Conservation (phyloP, 352 stramenopile genomes). For the Phytophthora foliorum region DNA sequence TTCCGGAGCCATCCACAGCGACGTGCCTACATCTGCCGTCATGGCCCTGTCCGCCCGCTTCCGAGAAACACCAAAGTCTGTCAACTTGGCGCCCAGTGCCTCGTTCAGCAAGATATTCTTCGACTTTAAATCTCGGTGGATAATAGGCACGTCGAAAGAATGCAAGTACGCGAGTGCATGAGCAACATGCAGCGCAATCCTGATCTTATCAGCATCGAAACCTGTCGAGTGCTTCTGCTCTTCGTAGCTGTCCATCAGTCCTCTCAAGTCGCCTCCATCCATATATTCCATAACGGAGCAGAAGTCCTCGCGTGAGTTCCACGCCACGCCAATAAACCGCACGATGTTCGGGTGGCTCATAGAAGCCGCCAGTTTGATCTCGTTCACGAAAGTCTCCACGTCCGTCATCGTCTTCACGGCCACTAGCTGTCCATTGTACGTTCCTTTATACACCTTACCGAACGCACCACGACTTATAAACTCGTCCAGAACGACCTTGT, state of each 20-base stretch:
- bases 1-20: conserved; percentile 20
- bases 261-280: conserved; percentile 34
- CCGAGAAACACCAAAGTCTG: conserved; percentile 63
- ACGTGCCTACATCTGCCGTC: conserved; percentile 34
- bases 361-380: conserved; percentile 74
- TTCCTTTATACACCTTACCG: conserved; percentile 63
- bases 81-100: conserved; percentile 61
- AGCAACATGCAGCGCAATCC: conserved; percentile 53
- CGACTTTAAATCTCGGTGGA: conserved; percentile 27
- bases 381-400: conserved; percentile 68
- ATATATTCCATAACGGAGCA: conserved; percentile 57
- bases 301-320: conserved; percentile 53
- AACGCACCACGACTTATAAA: conserved; percentile 67
- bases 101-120: conserved; percentile 38
- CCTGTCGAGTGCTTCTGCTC: conserved; percentile 38
- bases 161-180: conserved; percentile 56
- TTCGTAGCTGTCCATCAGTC: conserved; percentile 64
- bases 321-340: conserved; percentile 63
- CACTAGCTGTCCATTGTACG: conserved; percentile 56
- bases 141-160: conserved; percentile 41
- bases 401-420: conserved; percentile 71
- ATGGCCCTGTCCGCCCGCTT: conserved; percentile 30
- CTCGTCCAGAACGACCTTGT: conserved; percentile 55
- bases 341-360: conserved; percentile 47
- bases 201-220: conserved; percentile 52